Base-by-base conservation (phyloP, 495 filamentous ascomycete genomes). In the Hypoxylon trugodes region DNA sequence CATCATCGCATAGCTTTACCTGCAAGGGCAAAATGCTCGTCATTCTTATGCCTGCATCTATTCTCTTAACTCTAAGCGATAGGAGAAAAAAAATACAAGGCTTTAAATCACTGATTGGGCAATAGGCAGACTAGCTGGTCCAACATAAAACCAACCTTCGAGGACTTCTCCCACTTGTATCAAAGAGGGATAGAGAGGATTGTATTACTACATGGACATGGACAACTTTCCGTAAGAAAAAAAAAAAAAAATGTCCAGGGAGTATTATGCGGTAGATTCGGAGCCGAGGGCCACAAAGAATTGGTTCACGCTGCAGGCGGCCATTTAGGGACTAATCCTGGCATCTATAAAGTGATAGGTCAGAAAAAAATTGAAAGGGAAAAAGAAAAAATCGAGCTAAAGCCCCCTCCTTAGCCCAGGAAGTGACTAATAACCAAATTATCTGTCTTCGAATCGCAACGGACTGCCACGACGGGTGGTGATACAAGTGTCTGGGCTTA, bases 221-320 rank as follows among this genome's bases (percentile, higher is more conserved):
- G 59, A 48, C 19, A 48, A 37, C 22, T 53, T 49, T 59, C 26
- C 35, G 42, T 46, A 37, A 49, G 36, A 49, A 37, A 49, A 37
- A 41, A 49, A 37, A 49, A 37, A 49, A 42, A 33, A 37, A 33
- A 25, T 16, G 21, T 12, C 12, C 25, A 42, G 41, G 25, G 32
- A 28, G 19, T 41, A 49, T 59, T 48, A 18, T 65, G 47, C 55
- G 53, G 57, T 33, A 59, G 48, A 24, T 40, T 65, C 61, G 61
- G 61, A 65, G 61, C 55, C 61, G 61, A 65, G 49, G 43, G 40
- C 16, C 49, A 55, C 13, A 43, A 50, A 59, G 61, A 24, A 48
- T 59, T 65, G 61, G 61, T 65, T 65, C 61, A 21, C 49, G 54
- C 55, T 65, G 61, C 61, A 65, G 42, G 35, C 36, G 61, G n/a